Evolutionary conservation across 2,329 filamentous ascomycete genomes (phyloP).

Genomic region (Aphanocladium album): DNA sequence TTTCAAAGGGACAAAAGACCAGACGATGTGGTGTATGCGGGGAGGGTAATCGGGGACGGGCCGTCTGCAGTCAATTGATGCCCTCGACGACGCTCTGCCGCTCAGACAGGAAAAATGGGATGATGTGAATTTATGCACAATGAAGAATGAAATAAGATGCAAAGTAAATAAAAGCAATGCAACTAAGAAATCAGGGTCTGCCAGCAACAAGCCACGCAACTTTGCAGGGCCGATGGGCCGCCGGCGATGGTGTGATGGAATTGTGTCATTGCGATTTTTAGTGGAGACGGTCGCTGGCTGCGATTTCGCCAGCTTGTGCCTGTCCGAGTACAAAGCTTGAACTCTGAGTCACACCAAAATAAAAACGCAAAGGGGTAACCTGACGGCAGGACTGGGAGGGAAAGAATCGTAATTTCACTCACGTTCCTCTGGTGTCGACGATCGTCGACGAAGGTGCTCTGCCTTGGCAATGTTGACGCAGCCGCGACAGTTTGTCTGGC

Average conservation of each 20-base stretch:
- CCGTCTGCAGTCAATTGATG: not conserved
- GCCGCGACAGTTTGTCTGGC: not conserved
- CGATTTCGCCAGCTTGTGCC: no score
- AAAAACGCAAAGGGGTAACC: not conserved
- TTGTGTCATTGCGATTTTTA: constrained; percentile 14
- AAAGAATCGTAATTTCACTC: not conserved
- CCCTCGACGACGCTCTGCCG: not conserved
- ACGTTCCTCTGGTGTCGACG: not conserved
- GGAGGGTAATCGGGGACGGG: not conserved
- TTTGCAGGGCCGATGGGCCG: not conserved
- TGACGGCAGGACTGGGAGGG: not conserved
- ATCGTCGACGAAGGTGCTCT: not conserved
- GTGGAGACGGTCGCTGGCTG: not conserved
- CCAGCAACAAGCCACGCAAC: not conserved
- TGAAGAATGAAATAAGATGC: not conserved
- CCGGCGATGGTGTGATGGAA: constrained; percentile 12
- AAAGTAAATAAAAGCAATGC: not conserved
- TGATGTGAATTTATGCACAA: not conserved
- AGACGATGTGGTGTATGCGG: not conserved
- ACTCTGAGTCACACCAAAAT: not conserved
- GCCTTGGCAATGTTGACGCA: constrained; percentile 10
- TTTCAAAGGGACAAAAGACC: not conserved
- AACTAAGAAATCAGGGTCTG: not conserved
- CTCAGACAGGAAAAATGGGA: not conserved
- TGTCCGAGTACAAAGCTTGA: not conserved